Percentiles rank a stretch among this genome's conserved stretches.
Conservation (phyloP, 805 yeast species). For the Metschnikowia bowlesiae region DNA sequence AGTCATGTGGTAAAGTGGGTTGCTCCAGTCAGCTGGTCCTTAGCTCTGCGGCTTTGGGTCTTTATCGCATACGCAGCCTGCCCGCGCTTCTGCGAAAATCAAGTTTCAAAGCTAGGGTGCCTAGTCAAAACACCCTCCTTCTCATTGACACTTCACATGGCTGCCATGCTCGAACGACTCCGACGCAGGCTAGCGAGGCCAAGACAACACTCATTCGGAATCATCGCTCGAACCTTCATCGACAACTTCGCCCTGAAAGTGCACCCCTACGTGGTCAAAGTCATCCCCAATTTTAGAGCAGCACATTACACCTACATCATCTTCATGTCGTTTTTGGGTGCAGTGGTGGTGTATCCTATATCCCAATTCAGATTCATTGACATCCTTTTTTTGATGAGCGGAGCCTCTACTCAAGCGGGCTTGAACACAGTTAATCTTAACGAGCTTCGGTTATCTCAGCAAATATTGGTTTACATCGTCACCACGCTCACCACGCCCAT, state of each 20-base stretch:
- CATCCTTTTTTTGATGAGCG: conserved; percentile 68
- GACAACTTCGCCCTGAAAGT: conserved; percentile 31
- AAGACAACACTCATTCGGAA: background rate
- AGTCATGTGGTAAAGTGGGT: too few species aligned
- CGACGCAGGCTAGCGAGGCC: background rate
- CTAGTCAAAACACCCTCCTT: background rate
- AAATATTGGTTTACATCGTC: conserved; percentile 60
- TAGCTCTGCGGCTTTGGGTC: too few species aligned
- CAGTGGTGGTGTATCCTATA: conserved; percentile 76
- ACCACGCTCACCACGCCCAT: conserved; percentile 79
- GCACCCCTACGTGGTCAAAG: conserved; percentile 38
- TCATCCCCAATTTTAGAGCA: conserved; percentile 53
- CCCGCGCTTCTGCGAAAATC: background rate
- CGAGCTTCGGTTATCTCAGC: conserved; percentile 68
- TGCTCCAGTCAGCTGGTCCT: too few species aligned
- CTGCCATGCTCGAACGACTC: background rate
- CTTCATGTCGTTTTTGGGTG: conserved; percentile 54
- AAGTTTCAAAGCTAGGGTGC: background rate
- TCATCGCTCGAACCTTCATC: conserved; percentile 28
- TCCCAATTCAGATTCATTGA: conserved; percentile 68
- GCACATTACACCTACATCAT: conserved; percentile 75
- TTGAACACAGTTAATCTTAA: conserved; percentile 74
- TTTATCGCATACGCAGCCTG: too few species aligned
- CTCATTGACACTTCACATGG: background rate
- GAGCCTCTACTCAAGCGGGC: conserved; percentile 89